Conservation (phyloP, 257 asterid species). For the Solanum chaucha region DNA sequence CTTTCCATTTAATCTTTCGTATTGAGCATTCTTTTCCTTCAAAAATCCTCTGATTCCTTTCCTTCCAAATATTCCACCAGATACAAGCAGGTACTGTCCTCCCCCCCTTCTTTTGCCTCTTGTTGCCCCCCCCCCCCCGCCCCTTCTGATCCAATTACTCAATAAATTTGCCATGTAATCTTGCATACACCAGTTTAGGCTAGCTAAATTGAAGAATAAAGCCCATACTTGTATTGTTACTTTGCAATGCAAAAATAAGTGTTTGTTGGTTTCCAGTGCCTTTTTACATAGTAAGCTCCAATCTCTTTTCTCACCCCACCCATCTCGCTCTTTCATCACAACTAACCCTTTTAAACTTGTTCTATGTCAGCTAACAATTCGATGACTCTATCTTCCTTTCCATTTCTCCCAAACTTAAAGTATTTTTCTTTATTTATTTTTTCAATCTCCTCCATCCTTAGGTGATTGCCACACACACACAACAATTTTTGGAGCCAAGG, state of each 20-base stretch:
- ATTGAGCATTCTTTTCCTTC: neutral
- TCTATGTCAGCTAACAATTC: neutral
- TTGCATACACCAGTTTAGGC: no score
- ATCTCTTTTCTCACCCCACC: neutral
- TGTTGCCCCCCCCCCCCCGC: no score
- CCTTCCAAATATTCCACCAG: no score
- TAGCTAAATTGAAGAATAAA: no score
- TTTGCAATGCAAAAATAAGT: no score
- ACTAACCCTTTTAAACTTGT: neutral
- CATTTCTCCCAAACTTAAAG: neutral
- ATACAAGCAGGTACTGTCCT: no score
- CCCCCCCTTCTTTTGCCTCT: no score
- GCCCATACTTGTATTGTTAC: no score
- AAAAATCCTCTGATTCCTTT: neutral
- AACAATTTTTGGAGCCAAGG: neutral
- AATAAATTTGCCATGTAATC: no score
- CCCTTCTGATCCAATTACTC: no score
- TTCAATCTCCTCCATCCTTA: neutral
- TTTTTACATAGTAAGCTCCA: no score
- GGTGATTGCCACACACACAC: neutral
- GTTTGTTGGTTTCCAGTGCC: no score
- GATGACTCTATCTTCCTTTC: neutral
- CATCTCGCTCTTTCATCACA: neutral
- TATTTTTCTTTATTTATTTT: neutral
- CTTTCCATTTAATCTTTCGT: neutral